These are phyloP conservation scores for Macrotyloma uniflorum DNA, from an alignment of 306 rosid species.

Conservation along the genomic window DNA sequence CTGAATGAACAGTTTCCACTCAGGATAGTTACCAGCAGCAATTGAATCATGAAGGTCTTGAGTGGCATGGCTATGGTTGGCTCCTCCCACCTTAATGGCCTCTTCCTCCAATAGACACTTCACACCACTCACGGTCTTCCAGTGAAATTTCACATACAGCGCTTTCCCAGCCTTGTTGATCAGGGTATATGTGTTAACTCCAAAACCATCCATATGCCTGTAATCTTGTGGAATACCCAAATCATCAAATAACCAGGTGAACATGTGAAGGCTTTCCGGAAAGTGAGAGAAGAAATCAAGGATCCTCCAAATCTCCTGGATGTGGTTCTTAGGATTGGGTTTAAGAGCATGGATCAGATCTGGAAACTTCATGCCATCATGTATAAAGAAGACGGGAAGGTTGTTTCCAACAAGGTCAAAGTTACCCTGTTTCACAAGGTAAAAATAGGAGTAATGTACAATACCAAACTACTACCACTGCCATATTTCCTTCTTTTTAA, in stretches of 20 bases:
- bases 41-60: slow-evolving; percentile 90
- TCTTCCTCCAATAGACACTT: slow-evolving; percentile 85
- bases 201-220: slow-evolving; percentile 96
- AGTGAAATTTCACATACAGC: slow-evolving; percentile 82
- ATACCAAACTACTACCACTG: slow-evolving; percentile 16
- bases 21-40: slow-evolving; percentile 97
- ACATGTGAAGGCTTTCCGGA: slow-evolving; percentile 93
- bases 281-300: slow-evolving; percentile 91
- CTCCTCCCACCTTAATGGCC: slow-evolving; percentile 84
- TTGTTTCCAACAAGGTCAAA: slow-evolving; percentile 94
- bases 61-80: slow-evolving; percentile 97
- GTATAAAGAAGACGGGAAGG: slow-evolving; percentile 82
- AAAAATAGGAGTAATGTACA: slow-evolving; percentile 58
- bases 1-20: slow-evolving; percentile 93
- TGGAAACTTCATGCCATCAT: slow-evolving; percentile 92
- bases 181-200: slow-evolving; percentile 85
- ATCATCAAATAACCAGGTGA: slow-evolving; percentile 83
- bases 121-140: slow-evolving; percentile 85
- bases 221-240: slow-evolving; percentile 87
- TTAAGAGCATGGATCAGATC: slow-evolving; percentile 94
- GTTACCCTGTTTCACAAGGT: slow-evolving; percentile 73
- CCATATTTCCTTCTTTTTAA: background rate
- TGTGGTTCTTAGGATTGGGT: slow-evolving; percentile 92
- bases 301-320: slow-evolving; percentile 93
- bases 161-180: slow-evolving; percentile 83